Conservation (phyloP, 306 rosid species). For the Castanea mollissima region DNA sequence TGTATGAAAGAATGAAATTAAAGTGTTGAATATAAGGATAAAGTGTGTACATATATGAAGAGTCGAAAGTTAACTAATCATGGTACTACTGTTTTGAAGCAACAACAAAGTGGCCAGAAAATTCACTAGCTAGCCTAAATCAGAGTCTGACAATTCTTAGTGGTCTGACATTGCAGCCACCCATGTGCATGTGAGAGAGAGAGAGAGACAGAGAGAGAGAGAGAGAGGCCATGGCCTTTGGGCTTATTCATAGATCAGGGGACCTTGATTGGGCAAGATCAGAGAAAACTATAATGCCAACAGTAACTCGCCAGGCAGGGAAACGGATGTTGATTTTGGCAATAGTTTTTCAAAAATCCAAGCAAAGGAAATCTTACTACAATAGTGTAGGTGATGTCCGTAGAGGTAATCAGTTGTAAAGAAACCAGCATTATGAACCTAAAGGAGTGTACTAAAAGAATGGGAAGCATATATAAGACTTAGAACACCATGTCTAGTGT, state of each 20-base stretch:
- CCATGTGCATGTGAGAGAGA: neutral
- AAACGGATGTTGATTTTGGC: neutral
- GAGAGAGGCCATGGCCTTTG: neutral
- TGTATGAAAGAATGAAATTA: neutral
- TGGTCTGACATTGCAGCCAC: neutral
- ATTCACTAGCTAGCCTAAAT: neutral
- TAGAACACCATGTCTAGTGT: neutral
- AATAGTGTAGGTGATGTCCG: neutral
- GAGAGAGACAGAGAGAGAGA: neutral
- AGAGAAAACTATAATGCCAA: neutral
- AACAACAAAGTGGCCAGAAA: neutral
- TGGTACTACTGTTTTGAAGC: neutral
- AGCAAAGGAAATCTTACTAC: neutral
- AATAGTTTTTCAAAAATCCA: neutral
- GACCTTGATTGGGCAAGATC: neutral
- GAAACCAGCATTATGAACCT: neutral
- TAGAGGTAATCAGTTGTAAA: neutral
- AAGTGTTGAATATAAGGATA: neutral
- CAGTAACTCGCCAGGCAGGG: neutral
- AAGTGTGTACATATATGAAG: neutral
- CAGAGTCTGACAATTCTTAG: neutral
- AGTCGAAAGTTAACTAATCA: neutral
- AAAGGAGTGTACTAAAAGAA: neutral
- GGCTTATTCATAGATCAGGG: neutral
- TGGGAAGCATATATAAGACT: neutral